Evolutionary conservation across 2,329 filamentous ascomycete species (phyloP), one percentile per base, ranked within the genome.

Genomic region (Fusarium cyanostomum): DNA sequence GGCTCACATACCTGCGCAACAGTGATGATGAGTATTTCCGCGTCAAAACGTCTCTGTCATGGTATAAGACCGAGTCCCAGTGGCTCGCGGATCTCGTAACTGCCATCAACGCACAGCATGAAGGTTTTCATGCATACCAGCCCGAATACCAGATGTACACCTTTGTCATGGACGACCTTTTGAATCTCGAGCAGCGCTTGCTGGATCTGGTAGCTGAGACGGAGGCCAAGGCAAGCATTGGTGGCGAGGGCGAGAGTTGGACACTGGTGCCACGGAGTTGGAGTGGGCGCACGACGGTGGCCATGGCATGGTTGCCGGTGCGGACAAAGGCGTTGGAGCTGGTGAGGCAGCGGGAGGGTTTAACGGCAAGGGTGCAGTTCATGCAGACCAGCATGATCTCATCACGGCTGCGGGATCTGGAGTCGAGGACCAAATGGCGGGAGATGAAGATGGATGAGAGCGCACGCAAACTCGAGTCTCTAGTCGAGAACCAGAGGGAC

Each of bases 341-440:
- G 12, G 78, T 80, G 15, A 73, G 79, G 24, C 79, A 82, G 72
- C 75, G 80, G 42, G 79, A 82, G 49, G 75, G 77, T 3, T 63
- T 81, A 64, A 80, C 79, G 2, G 74, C 74, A 8, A 73, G 80
- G 33, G 80, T 83, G 35, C 75, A 81, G 43, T 83, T 82, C 62
- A 76, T 80, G 52, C 79, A 83, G 67, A 79, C 80, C 74, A 81
- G 78, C 71, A 79, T 82, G 75, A 76, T 82, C 27, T 78, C 79
- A 39, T 80, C 80, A 72, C 70, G 74, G 46, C 69, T 79, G 46
- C 63, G 74, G 9, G 73, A 77, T 31, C 68, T 80, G 9, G 77
- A 80, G 63, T 65, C 64, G 21, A 68, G 69, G 44, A 72, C 71
- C 8, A 72, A 67, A 27, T 68, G 66, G 68, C 67, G 68, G n/a